Base-by-base conservation (phyloP, 2,329 filamentous ascomycete genomes). In the Fusarium sp. region DNA sequence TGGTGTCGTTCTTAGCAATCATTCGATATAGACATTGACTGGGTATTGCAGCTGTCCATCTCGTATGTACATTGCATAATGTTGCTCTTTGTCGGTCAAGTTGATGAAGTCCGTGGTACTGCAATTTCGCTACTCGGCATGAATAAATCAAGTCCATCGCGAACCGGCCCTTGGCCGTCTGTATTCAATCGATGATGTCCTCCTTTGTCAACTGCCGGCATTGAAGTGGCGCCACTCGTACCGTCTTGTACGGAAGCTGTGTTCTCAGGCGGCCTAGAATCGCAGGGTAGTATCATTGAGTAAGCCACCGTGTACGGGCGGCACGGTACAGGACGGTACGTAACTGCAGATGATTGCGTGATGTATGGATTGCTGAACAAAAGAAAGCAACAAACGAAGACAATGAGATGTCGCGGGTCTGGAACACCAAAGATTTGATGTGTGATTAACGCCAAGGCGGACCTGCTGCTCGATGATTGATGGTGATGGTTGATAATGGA, bases 391-490 rank as follows among this genome's bases (percentile, higher is more conserved):
- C 50, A 34, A 30, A 57, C 51, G 53, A 46, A 34, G 40, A 50
- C 49, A 57, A 53, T 49, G 34, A 66, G 58, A 71, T 45, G 61
- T 71, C 59, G 57, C 56, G 67, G 50, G 34, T 18, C 33, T 50
- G 33, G 58, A 42, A 13, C 38, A 18, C 47, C 30, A 18, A 70
- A 70, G 15, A 45, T 31, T n/a, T 37, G n/a, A 45, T 45, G 42
- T 31, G 51, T 54, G 62, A 30, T 66, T 57, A 53, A 64, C 49
- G 72, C 70, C 70, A 65, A 72, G 66, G 59, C 65, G 69, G 69
- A 62, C 67, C 59, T 62, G 28, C 62, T 59, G 41, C 46, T 59
- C 57, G 28, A 41, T 40, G 57, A 57, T 38, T 50, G 16, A 37
- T 38, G 46, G 26, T 23, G 31, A 33, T 23, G 23, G 18, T 18